Evolutionary conservation across 805 yeast genomes (phyloP), one percentile per base, ranked within the genome.

Genomic region (Schizosaccharomyces cryophilus): DNA sequence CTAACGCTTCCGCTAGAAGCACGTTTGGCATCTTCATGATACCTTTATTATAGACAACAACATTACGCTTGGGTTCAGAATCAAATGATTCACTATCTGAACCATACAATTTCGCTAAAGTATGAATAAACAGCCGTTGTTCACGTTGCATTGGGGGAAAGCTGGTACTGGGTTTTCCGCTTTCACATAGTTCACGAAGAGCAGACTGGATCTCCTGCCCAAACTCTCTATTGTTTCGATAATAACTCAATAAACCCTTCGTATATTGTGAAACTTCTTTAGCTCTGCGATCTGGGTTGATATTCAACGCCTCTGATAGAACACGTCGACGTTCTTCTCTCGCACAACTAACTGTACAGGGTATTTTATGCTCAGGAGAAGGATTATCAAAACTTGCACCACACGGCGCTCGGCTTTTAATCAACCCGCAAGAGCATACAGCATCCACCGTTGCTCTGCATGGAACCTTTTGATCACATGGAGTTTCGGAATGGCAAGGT

Each of bases 31-130:
- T 17, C 38, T 51, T 51, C 6, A 29, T 5, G n/a, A 24, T 13
- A 11, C 56, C 56, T 21, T 29, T 21, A 51, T 56, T 56, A 26
- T 56, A 30, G 4, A 87, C 75, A 64, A 78, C 81, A 0, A 87
- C 90, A 11, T 84, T 79, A 63, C 95, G 71, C 61, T 79, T 75
- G 0, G 95, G 95, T 65, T 87, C 95, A 2, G 78, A 79, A 69
- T 86, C 95, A 64, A 85, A 93, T 1, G 89, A 79, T 66, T 85
- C 88, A 0, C 84, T 74, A 65, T 78, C 81, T 13, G 87, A 66
- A 13, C 76, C 73, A 68, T 74, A 87, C 0, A 80, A 70, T 30
- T 75, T 78, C 0, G 88, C 83, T 51, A 88, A 67, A 60, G 80
- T 81, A 67, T 82, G 90, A 30, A 88, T 71, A 67, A 87, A 87